phyloP scores from a whole-genome alignment of 2,329 filamentous ascomycete species.

The Aureobasidium sp. region DNA sequence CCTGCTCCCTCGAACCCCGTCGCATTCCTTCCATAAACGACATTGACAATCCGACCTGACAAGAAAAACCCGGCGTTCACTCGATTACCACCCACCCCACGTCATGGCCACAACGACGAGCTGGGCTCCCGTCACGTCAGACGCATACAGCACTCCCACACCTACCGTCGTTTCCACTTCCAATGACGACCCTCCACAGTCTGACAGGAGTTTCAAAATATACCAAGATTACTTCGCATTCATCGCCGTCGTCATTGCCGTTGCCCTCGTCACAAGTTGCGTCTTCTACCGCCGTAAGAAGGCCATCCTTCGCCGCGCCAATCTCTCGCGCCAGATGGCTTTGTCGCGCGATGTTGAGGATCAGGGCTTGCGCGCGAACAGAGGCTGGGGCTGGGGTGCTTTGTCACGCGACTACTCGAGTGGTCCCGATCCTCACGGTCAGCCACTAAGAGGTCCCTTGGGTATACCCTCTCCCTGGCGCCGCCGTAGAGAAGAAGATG shows the following conservation, averaged over 20 bases:
- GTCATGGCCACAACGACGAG: no score
- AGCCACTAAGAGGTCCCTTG: slow-evolving; percentile 6
- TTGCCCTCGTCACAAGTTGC: slow-evolving; percentile 36
- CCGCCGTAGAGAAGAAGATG: slow-evolving; percentile 39
- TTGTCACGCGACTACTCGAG: slow-evolving; percentile 1
- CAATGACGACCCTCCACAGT: no score
- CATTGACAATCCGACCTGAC: not conserved
- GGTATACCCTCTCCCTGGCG: slow-evolving; percentile 8
- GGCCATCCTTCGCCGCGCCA: slow-evolving; percentile 16
- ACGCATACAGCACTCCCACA: not conserved
- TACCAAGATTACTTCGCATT: slow-evolving; percentile 49
- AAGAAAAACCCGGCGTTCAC: no score
- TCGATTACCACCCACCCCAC: no score
- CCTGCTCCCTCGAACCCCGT: no score
- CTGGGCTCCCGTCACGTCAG: no score
- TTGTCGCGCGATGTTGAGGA: slow-evolving; percentile 29
- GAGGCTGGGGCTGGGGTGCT: slow-evolving; percentile 8
- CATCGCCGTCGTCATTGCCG: slow-evolving; percentile 43
- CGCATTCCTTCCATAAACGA: not conserved
- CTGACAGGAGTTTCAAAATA: slow-evolving; percentile 16
- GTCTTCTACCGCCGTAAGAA: slow-evolving; percentile 37
- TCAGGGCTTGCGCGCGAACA: slow-evolving; percentile 16
- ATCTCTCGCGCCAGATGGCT: slow-evolving; percentile 24
- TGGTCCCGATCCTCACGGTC: not conserved
- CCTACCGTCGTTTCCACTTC: no score